Evolutionary conservation across 2,329 filamentous ascomycete species (phyloP).

Genomic region (Didymella keratinophila): DNA sequence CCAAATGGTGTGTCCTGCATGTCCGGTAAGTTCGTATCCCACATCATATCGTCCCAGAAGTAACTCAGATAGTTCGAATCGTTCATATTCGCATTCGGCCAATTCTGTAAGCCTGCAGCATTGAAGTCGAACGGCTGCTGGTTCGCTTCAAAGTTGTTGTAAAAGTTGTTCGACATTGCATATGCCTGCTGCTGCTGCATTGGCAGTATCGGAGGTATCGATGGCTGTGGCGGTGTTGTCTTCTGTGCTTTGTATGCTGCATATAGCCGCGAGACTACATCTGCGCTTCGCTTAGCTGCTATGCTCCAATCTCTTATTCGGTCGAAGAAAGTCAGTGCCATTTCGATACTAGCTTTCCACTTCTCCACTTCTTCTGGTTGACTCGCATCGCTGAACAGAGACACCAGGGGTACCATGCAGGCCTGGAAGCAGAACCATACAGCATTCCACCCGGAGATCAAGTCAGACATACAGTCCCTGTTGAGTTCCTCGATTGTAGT

Average conservation of each 20-base stretch:
- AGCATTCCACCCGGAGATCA: conserved; percentile 82
- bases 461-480: conserved; percentile 72
- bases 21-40: conserved; percentile 51
- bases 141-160: conserved; percentile 15
- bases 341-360: conserved; percentile 54
- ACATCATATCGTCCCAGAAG: conserved; percentile 55
- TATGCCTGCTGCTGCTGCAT: conserved; percentile 26
- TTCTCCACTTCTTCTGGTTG: conserved; percentile 51
- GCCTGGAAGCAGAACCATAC: conserved; percentile 85
- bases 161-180: conserved; percentile 27
- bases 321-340: conserved; percentile 54
- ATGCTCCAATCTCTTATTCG: conserved; percentile 55
- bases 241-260: conserved; percentile 50
- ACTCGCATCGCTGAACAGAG: conserved; percentile 71
- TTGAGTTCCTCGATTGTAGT: conserved; percentile 77
- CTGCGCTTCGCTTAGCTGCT: conserved; percentile 54
- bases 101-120: conserved; percentile 33
- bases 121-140: conserved; percentile 38
- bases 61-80: conserved; percentile 44
- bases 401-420: conserved; percentile 78
- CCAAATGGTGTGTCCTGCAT: conserved; percentile 49
- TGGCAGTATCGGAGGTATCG: conserved; percentile 20
- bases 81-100: conserved; percentile 35
- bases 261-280: conserved; percentile 54
- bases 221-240: conserved; percentile 23